Conservation (phyloP, 441 rosid species). For the Pelargonium cotyledonis region DNA sequence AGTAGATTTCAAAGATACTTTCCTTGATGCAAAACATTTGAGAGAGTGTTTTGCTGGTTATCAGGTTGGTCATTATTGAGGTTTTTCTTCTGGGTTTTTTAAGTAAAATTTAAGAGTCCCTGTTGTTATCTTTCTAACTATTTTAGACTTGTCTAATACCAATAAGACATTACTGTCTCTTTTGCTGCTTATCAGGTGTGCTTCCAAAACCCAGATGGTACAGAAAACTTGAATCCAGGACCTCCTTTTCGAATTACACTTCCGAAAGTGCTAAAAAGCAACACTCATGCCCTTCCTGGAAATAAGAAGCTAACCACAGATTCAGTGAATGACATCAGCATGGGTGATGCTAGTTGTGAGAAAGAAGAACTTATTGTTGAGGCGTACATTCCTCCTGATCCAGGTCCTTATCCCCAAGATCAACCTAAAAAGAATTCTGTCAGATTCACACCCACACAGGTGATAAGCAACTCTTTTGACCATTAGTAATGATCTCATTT, state of each 20-base stretch:
- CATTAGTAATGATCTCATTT: slow-evolving; percentile 13
- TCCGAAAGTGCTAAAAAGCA: slow-evolving; percentile 69
- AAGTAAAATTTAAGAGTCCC: slow-evolving; percentile 2
- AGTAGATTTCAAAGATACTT: slow-evolving; percentile 95
- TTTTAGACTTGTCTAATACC: neutral
- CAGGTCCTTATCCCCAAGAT: slow-evolving; percentile 99
- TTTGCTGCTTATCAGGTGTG: slow-evolving; percentile 43
- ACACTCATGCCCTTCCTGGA: slow-evolving; percentile 71
- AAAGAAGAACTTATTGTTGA: slow-evolving; percentile 80
- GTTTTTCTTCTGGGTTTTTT: slow-evolving; percentile 1
- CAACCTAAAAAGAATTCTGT: slow-evolving; percentile 97
- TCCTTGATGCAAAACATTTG: slow-evolving; percentile 72
- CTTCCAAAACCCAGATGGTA: slow-evolving; percentile 64
- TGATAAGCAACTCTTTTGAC: slow-evolving; percentile 24
- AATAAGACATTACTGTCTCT: slow-evolving; percentile 8
- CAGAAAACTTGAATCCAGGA: slow-evolving; percentile 54
- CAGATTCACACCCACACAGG: slow-evolving; percentile 95
- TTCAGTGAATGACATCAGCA: slow-evolving; percentile 39
- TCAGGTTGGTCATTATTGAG: slow-evolving; percentile 44
- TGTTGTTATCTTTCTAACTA: slow-evolving; percentile 12
- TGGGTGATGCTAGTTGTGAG: slow-evolving; percentile 41
- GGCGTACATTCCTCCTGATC: slow-evolving; percentile 87
- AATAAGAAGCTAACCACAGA: slow-evolving; percentile 46
- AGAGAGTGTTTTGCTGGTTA: slow-evolving; percentile 68
- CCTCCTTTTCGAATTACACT: slow-evolving; percentile 79